A percentile compares a stretch with the other conserved stretches of the same genome.
These are phyloP conservation scores for Lathyrus sativus DNA, from an alignment of 306 rosid species.

Conservation along the genomic window DNA sequence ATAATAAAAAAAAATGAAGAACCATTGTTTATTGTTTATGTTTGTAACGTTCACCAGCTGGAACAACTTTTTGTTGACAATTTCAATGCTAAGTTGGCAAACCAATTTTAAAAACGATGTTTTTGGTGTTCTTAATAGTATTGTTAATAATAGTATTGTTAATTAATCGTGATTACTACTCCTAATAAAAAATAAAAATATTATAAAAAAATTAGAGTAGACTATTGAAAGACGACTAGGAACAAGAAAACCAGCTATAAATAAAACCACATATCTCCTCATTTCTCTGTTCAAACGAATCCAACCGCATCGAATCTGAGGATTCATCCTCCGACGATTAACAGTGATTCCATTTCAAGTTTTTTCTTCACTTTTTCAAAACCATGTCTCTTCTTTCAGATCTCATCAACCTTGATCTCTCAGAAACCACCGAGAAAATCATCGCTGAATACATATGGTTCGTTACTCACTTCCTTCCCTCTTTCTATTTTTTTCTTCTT, in stretches of 20 bases:
- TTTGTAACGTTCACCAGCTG: no score
- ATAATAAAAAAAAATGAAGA: no score
- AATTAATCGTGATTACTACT: no score
- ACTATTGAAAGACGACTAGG: not conserved
- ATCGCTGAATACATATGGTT: slow-evolving; percentile 77
- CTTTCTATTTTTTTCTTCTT: no score
- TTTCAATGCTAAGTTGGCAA: no score
- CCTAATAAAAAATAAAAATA: not conserved
- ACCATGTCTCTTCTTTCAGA: slow-evolving; percentile 60
- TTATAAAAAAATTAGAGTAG: not conserved
- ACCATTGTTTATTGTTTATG: no score
- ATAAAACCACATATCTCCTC: not conserved
- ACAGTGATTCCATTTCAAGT: no score
- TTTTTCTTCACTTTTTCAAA: not conserved
- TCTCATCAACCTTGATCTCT: slow-evolving; percentile 63
- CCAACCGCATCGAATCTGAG: not conserved
- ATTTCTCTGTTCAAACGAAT: not conserved
- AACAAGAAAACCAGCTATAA: not conserved
- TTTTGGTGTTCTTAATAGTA: no score
- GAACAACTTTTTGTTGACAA: no score
- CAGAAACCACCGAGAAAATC: slow-evolving; percentile 52
- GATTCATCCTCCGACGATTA: slow-evolving; percentile 35
- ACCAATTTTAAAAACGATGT: no score
- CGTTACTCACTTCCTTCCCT: slow-evolving; percentile 8
- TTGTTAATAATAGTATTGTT: no score